Percentiles rank a stretch among this genome's conserved stretches.
These are phyloP conservation scores for Tetraselmis chui DNA, from an alignment of 139 green algal genomes.

Conservation along the genomic window DNA sequence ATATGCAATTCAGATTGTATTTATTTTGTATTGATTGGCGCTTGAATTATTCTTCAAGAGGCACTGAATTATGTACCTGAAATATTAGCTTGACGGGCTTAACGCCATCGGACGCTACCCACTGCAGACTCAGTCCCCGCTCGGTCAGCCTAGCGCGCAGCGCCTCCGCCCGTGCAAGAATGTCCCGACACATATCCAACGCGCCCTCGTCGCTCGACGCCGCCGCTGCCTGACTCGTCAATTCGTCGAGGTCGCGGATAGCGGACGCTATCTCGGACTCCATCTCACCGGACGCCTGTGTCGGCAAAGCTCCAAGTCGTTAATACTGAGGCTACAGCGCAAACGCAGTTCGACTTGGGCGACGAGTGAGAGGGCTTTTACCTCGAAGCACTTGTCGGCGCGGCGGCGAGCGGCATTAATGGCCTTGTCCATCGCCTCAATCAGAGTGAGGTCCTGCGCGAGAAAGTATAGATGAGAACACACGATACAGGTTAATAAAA, in stretches of 20 bases:
- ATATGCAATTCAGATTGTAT: no score
- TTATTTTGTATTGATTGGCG: no score
- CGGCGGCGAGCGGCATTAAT: not conserved
- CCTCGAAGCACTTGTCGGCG: conserved; percentile 4
- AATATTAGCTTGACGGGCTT: not conserved
- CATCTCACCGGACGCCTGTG: not conserved
- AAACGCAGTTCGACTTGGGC: no score
- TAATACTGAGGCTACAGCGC: no score
- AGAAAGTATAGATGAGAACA: not conserved
- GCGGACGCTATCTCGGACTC: not conserved
- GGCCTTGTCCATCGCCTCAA: conserved; percentile 1
- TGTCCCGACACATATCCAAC: not conserved
- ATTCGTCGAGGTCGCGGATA: not conserved
- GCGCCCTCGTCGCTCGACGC: not conserved
- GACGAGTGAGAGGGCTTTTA: no score
- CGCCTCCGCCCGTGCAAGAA: not conserved
- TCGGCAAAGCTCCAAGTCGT: no score
- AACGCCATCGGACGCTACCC: not conserved
- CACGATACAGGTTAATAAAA: not conserved
- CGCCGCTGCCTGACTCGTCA: not conserved
- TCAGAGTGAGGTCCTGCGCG: not conserved
- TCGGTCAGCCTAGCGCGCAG: not conserved
- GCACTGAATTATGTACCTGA: no score
- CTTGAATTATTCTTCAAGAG: no score
- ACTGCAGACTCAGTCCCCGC: not conserved